These are phyloP conservation scores for Plasmodium coatneyi DNA, from an alignment of 169 alveolate genomes.

Conservation along the genomic window DNA sequence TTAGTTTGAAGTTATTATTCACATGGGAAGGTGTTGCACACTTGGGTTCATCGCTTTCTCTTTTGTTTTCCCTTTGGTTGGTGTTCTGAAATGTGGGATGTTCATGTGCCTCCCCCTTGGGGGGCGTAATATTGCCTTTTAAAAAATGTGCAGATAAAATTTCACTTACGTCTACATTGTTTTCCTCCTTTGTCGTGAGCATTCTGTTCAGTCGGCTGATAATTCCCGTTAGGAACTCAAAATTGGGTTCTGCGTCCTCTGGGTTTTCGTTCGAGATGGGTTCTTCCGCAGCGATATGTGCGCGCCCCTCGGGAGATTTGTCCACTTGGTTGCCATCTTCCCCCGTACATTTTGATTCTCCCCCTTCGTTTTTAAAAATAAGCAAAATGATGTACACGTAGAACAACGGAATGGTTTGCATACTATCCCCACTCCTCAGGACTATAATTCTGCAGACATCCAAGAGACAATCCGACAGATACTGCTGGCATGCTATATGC, in stretches of 20 bases:
- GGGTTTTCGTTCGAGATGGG: not conserved
- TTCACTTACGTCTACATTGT: constrained; percentile 30
- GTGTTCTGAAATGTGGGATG: not conserved
- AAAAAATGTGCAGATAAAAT: constrained; percentile 16
- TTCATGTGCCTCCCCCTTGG: not conserved
- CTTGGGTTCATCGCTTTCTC: not conserved
- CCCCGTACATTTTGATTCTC: not conserved
- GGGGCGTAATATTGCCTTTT: not conserved
- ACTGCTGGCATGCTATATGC: constrained; percentile 73
- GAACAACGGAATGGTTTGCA: constrained; percentile 73
- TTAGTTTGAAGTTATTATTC: constrained; percentile 10
- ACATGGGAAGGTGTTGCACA: not conserved
- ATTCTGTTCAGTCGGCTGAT: not conserved
- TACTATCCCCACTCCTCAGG: constrained; percentile 16
- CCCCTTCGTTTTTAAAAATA: constrained; percentile 47
- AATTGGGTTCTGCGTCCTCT: not conserved
- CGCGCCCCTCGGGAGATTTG: not conserved
- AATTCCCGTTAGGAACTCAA: constrained; percentile 3
- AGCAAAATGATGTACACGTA: constrained; percentile 54
- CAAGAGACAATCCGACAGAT: constrained; percentile 58
- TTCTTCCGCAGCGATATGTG: not conserved
- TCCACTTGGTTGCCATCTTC: not conserved
- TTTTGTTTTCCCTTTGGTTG: not conserved
- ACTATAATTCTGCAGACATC: constrained; percentile 68
- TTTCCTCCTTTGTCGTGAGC: constrained; percentile 3